Base-by-base conservation (phyloP, 2,329 filamentous ascomycete species). In the Xylariaceae sp. region DNA sequence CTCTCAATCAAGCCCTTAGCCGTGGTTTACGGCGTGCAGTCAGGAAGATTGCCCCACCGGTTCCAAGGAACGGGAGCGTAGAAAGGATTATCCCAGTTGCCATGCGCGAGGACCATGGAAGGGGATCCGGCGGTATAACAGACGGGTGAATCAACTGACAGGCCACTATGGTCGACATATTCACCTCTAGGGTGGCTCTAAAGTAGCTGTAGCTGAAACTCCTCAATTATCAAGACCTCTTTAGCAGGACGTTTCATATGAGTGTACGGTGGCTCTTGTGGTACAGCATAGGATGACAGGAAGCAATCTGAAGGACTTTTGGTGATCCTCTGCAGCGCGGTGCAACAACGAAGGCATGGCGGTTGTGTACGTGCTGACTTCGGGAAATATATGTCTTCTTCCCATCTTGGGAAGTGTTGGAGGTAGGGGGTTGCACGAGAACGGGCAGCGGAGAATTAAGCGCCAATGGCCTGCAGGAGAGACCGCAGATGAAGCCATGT, bases 281-380 rank as follows among this genome's bases (percentile, higher is more conserved):
- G 58, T 60, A 74, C 70, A 55, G 59, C 64, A 67, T 56, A 64
- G 65, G 56, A 67, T 69, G 66, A 68, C 67, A 70, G 66, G 67
- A 64, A 51, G 48, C 35, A 53, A 56, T 32, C 30, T 13, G 18
- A 53, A 57, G 48, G 53, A 23, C 36, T 44, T 48, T 50, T 57
- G 50, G 56, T 39, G 50, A 61, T 51, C 52, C 23, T 44, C n/a
- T 26, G 33, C 54, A 58, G 63, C 49, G 52, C 55, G 50, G 63
- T 67, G 56, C 55, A 45, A 66, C 65, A 55, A 64, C 64, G 57
- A 59, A 57, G 62, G 61, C 59, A 62, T 47, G 55, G 46, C 69
- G 69, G 70, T 60, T 70, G 65, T 69, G 58, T 66, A 68, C 71
- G 68, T 55, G 61, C 67, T 61, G 69, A 69, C 66, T 68, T 68